phyloP scores from a whole-genome alignment of 495 filamentous ascomycete genomes.

The Aspergillus conjunctus region DNA sequence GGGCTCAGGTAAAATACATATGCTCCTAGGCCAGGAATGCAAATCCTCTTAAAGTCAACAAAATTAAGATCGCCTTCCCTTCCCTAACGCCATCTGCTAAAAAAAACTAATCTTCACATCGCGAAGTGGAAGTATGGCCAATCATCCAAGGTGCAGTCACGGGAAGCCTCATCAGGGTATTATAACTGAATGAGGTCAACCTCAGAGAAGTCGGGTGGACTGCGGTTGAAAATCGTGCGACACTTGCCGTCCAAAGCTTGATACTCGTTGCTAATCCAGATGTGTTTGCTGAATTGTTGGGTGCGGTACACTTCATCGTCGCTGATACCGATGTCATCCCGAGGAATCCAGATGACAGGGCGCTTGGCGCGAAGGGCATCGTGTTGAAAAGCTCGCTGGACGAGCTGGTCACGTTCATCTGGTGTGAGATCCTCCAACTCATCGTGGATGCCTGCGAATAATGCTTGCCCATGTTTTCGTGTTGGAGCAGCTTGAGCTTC shows the following conservation, averaged over 20 bases:
- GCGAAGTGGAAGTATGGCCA: background rate
- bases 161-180: background rate
- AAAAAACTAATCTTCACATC: background rate
- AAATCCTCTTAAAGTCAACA: conserved; percentile 5
- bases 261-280: conserved; percentile 94
- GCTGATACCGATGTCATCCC: conserved; percentile 85
- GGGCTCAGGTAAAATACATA: background rate
- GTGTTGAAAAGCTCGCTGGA: conserved; percentile 89
- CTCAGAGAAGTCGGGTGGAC: conserved; percentile 91
- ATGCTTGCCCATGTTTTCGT: conserved; percentile 65
- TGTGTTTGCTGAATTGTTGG: conserved; percentile 71
- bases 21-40: background rate
- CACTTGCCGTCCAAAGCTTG: conserved; percentile 82
- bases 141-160: background rate
- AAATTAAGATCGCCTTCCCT: background rate
- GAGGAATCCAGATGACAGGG: conserved; percentile 91
- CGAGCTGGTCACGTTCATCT: conserved; percentile 83
- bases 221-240: conserved; percentile 82
- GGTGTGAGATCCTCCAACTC: conserved; percentile 94
- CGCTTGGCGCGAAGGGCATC: conserved; percentile 81
- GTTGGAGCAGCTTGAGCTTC: conserved; percentile 64
- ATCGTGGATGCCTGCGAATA: conserved; percentile 85
- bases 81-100: background rate
- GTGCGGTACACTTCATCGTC: conserved; percentile 89
- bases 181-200: conserved; percentile 85